phyloP scores from a whole-genome alignment of 2,329 filamentous ascomycete species.

The Aspergillus hiratsukae region DNA sequence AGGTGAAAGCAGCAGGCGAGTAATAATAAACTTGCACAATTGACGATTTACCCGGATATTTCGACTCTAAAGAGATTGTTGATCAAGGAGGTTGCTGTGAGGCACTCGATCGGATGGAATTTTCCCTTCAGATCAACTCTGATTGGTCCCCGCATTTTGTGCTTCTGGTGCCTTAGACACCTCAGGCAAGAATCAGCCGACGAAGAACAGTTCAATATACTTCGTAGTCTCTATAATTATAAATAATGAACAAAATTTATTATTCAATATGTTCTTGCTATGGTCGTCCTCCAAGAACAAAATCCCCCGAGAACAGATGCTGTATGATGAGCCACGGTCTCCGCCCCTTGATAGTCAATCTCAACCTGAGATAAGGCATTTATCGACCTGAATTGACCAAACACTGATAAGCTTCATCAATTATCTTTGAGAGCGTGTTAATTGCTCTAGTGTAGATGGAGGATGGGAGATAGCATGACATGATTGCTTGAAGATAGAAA shows the following conservation, averaged over 20 bases:
- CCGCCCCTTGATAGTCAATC: too few species aligned
- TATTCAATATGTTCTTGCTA: background rate
- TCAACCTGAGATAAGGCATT: too few species aligned
- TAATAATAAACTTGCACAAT: background rate
- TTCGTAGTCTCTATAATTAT: background rate
- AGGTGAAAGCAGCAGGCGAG: background rate
- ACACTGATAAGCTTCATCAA: background rate
- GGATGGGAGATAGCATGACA: background rate
- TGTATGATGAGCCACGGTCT: background rate
- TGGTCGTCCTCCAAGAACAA: background rate
- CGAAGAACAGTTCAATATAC: background rate
- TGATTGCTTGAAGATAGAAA: background rate
- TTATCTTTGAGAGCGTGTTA: background rate
- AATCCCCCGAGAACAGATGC: background rate
- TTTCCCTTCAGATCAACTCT: background rate
- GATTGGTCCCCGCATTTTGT: conserved; percentile 4
- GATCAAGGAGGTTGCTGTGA: too few species aligned
- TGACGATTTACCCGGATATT: background rate
- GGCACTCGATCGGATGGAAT: background rate
- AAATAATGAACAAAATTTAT: background rate
- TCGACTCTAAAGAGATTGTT: background rate
- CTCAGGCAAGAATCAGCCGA: background rate
- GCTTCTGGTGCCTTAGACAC: background rate
- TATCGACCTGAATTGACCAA: too few species aligned
- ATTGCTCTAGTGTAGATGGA: background rate